Evolutionary conservation across 257 asterid species (phyloP), one percentile per base, ranked within the genome.

Genomic region (Perilla frutescens): DNA sequence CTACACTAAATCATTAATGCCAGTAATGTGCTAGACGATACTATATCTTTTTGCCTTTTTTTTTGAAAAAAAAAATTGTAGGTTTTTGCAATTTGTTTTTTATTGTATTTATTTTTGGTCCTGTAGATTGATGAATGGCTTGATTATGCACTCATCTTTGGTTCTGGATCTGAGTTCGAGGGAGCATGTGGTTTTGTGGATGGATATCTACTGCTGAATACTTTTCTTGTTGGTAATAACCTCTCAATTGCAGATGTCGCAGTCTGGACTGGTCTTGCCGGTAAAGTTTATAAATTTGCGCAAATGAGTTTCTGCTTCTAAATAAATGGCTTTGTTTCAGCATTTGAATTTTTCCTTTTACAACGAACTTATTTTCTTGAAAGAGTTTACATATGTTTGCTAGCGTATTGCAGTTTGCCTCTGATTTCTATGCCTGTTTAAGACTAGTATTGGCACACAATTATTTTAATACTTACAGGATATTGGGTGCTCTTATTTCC

Each of bases 261-360:
- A 34, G 77, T 94, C 69, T 94, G 99, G 99, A 83, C 87, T 57
- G 88, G 87, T 79, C 98, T 94, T 76, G 96, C 97, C 47, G 97
- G 99, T 91, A 82, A 75, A 4, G 12, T 58, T 43, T 62, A 59
- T 34, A 32, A 40, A 44, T 14, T 12, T 76, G 11, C 44, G 34
- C 15, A 9, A 45, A 41, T 13, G 44, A 49, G 62, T 66, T 36
- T 41, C 66, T 41, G n/a, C 15, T 26, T 48, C 60, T 31, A 58
- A 31, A 13, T 59, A 6, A 76, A 62, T 32, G 15, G 64, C 15
- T 15, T 57, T 2, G 32, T 31, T 37, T 20, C 14, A 37, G 0
- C 9, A 2, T 47, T 55, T 11, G 12, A 20, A 8, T 41, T 20
- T 60, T 9, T 34, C n/a, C 8, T 44, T 43, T 3, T 60, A 9